These are phyloP conservation scores for Saccharomyces cerevisiae DNA, from an alignment of 805 yeast genomes.

Conservation along the genomic window DNA sequence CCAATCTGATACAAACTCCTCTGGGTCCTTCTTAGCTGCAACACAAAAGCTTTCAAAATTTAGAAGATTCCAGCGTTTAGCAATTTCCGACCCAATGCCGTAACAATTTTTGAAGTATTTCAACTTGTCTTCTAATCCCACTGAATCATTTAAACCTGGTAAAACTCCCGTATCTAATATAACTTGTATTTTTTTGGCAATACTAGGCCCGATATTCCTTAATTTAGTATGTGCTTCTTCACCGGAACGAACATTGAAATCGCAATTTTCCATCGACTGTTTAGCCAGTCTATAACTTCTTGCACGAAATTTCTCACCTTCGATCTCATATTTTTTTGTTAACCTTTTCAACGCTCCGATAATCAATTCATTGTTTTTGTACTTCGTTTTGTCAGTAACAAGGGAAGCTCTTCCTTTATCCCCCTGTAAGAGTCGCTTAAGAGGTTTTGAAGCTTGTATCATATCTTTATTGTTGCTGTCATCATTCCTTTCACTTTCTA, in stretches of 20 bases:
- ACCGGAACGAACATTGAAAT: slow-evolving; percentile 19
- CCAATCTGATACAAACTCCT: slow-evolving; percentile 20
- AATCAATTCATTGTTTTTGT: slow-evolving; percentile 11
- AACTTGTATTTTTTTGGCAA: slow-evolving; percentile 25
- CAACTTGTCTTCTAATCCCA: slow-evolving; percentile 10
- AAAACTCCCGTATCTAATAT: slow-evolving; percentile 18
- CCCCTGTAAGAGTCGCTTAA: too few relatives aligned
- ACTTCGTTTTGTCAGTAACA: neutral
- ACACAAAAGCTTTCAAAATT: slow-evolving; percentile 15
- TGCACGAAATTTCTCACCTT: slow-evolving; percentile 24
- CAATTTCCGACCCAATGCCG: slow-evolving; percentile 24
- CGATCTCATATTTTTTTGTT: slow-evolving; percentile 16
- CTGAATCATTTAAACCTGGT: slow-evolving; percentile 17
- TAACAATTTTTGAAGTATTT: slow-evolving; percentile 24
- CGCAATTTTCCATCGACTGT: slow-evolving; percentile 15
- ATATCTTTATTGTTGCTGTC: neutral
- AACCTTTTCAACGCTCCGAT: slow-evolving; percentile 14
- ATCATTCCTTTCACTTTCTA: neutral
- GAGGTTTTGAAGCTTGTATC: neutral
- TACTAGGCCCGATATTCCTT: slow-evolving; percentile 22
- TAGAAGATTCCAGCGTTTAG: slow-evolving; percentile 19
- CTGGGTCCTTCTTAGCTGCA: slow-evolving; percentile 12
- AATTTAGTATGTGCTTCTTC: slow-evolving; percentile 19
- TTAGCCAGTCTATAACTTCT: slow-evolving; percentile 25
- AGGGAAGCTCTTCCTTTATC: neutral